Evolutionary conservation across 2,329 filamentous ascomycete species (phyloP).

Genomic region (Diaporthe citriasiana): DNA sequence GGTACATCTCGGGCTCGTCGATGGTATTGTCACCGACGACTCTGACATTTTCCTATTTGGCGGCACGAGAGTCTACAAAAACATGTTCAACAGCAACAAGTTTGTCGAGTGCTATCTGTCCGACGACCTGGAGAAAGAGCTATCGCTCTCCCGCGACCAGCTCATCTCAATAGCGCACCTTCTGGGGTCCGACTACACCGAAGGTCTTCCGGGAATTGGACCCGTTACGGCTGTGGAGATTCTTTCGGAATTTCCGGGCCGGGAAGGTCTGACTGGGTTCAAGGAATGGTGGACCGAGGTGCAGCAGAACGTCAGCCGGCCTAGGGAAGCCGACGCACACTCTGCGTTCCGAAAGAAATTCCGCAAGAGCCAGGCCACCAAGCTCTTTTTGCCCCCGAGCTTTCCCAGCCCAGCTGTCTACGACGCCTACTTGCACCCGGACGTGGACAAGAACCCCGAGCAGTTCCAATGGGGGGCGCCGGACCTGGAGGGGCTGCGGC

Average conservation of each 20-base stretch:
- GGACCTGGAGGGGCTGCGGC: conserved; percentile 86
- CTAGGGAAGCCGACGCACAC: conserved; percentile 71
- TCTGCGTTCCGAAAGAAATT: conserved; percentile 88
- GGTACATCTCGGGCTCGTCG: conserved; percentile 87
- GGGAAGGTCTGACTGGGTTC: conserved; percentile 77
- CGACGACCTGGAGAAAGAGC: conserved; percentile 87
- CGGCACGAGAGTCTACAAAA: conserved; percentile 97
- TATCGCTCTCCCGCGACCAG: conserved; percentile 87
- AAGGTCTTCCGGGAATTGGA: conserved; percentile 90
- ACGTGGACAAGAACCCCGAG: conserved; percentile 84
- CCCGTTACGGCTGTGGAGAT: conserved; percentile 97
- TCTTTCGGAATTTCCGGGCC: conserved; percentile 84
- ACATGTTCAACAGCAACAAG: conserved; percentile 99
- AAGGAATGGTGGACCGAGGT: conserved; percentile 89
- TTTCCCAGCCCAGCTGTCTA: conserved; percentile 87
- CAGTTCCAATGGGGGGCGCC: conserved; percentile 96
- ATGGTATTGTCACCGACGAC: conserved; percentile 98
- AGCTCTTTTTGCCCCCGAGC: conserved; percentile 84
- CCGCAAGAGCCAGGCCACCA: conserved; percentile 81
- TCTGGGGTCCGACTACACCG: conserved; percentile 94
- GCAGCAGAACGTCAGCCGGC: conserved; percentile 73
- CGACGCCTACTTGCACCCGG: conserved; percentile 86
- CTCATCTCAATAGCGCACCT: conserved; percentile 93
- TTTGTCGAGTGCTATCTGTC: conserved; percentile 96
- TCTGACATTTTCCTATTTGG: conserved; percentile 97